Evolutionary conservation across 2,329 filamentous ascomycete genomes (phyloP).

Genomic region (Truncatella angustata): DNA sequence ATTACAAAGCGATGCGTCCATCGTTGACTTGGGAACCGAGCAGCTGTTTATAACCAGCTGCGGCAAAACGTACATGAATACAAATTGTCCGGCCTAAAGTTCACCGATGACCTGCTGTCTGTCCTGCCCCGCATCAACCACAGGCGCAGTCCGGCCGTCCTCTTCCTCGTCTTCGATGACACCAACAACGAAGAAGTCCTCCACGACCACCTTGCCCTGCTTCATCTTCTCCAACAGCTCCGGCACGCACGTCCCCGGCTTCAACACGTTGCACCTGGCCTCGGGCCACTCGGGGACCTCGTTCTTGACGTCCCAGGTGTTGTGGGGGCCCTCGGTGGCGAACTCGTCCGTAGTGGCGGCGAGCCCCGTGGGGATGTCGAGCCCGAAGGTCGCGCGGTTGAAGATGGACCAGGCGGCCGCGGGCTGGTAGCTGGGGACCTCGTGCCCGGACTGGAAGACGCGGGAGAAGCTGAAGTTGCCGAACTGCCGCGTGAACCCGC

Average conservation of each 20-base stretch:
- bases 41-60: too few relatives aligned
- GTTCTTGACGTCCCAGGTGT: conserved; percentile 47
- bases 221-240: not conserved
- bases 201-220: conserved; percentile 1
- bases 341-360: conserved; percentile 45
- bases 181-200: conserved; percentile 5
- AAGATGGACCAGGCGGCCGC: conserved; percentile 48
- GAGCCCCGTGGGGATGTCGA: conserved; percentile 50
- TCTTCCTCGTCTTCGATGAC: not conserved
- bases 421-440: conserved; percentile 52
- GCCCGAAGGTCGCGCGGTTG: conserved; percentile 48
- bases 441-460: conserved; percentile 57
- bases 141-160: not conserved
- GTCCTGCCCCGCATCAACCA: not conserved
- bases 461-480: conserved; percentile 24
- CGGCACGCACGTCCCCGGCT: not conserved
- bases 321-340: conserved; percentile 23
- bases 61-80: not conserved
- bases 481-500: conserved; percentile 50
- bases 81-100: not conserved
- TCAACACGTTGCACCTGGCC: conserved; percentile 9
- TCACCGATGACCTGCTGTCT: not conserved
- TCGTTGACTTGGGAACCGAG: too few relatives aligned
- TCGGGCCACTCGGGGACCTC: conserved; percentile 13
- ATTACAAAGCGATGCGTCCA: too few relatives aligned